A percentile compares a stretch with the other conserved stretches of the same genome.
phyloP scores from a whole-genome alignment of 371 early-diverging fungal genomes.

The Mortierella sp. region DNA sequence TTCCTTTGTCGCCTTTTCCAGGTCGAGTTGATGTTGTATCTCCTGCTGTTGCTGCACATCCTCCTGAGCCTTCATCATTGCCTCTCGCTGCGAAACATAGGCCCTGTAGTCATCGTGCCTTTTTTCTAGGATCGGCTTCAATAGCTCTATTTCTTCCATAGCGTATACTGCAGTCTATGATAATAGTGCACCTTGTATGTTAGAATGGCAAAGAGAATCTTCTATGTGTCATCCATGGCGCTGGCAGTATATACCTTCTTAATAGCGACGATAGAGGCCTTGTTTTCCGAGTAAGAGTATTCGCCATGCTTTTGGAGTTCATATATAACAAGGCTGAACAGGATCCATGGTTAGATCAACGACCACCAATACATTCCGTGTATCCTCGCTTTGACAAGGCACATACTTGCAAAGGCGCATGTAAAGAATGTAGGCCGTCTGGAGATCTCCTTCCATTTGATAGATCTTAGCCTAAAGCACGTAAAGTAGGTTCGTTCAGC shows the following conservation, averaged over 20 bases:
- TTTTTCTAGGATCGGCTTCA: slow-evolving; percentile 36
- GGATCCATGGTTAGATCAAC: background rate
- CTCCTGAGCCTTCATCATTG: slow-evolving; percentile 10
- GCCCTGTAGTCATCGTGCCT: slow-evolving; percentile 32
- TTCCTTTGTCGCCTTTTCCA: slow-evolving; percentile 1
- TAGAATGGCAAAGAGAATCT: no score
- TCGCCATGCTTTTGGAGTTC: slow-evolving; percentile 66
- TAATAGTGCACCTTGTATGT: no score
- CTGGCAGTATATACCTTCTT: slow-evolving; percentile 42
- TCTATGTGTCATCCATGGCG: background rate
- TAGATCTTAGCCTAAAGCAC: slow-evolving; percentile 55
- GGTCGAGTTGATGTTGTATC: slow-evolving; percentile 4
- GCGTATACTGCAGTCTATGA: slow-evolving; percentile 26
- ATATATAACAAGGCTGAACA: slow-evolving; percentile 61
- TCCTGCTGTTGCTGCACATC: slow-evolving; percentile 16
- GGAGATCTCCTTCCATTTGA: slow-evolving; percentile 60
- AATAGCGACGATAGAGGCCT: slow-evolving; percentile 42
- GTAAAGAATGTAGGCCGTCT: slow-evolving; percentile 64
- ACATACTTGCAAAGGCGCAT: slow-evolving; percentile 68
- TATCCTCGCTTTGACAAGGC: background rate
- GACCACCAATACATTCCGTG: background rate
- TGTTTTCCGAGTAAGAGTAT: slow-evolving; percentile 57
- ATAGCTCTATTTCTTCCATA: slow-evolving; percentile 24
- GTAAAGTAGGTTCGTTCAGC: no score
- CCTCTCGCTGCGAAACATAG: slow-evolving; percentile 26